Percentiles rank a stretch among this genome's conserved stretches.
Conservation (phyloP, 495 filamentous ascomycete genomes). For the Penicillium simplicissimum region DNA sequence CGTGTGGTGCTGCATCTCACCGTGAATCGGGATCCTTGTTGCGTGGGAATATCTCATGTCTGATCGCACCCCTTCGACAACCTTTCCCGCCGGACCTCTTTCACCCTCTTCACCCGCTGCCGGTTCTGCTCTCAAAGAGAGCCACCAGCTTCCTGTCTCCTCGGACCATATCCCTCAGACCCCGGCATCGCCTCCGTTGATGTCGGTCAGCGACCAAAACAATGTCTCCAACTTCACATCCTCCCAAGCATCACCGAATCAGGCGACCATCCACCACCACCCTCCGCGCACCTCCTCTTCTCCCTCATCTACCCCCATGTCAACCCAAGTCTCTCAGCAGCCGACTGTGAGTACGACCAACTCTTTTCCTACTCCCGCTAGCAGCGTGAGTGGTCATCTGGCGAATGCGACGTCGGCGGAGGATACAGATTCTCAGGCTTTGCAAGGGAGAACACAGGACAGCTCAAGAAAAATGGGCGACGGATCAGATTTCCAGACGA, state of each 20-base stretch:
- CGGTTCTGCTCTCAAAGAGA: conserved; percentile 41
- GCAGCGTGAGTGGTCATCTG: conserved; percentile 44
- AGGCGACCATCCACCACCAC: conserved; percentile 47
- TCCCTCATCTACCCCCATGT: conserved; percentile 49
- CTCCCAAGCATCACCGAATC: conserved; percentile 48
- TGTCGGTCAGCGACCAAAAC: conserved; percentile 52
- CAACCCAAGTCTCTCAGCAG: conserved; percentile 48
- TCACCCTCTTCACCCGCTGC: conserved; percentile 48
- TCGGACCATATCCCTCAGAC: conserved; percentile 47
- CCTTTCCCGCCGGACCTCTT: conserved; percentile 43
- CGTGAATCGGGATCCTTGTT: conserved; percentile 10
- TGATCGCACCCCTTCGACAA: conserved; percentile 40
- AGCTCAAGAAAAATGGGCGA: conserved; percentile 20
- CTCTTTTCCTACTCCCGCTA: conserved; percentile 50
- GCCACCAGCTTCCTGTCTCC: conserved; percentile 25
- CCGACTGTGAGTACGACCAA: conserved; percentile 42
- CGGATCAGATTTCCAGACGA: conserved; percentile 20
- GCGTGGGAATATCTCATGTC: conserved; percentile 41
- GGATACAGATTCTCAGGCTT: conserved; percentile 39
- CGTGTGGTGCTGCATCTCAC: conserved; percentile 4
- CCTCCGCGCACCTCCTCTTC: conserved; percentile 43
- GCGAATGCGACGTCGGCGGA: conserved; percentile 32
- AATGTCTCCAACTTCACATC: conserved; percentile 50
- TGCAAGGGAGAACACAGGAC: conserved; percentile 27
- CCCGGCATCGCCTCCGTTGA: conserved; percentile 54